These are phyloP conservation scores for Sporothrix inflata DNA, from an alignment of 2,329 filamentous ascomycete species.

Conservation along the genomic window DNA sequence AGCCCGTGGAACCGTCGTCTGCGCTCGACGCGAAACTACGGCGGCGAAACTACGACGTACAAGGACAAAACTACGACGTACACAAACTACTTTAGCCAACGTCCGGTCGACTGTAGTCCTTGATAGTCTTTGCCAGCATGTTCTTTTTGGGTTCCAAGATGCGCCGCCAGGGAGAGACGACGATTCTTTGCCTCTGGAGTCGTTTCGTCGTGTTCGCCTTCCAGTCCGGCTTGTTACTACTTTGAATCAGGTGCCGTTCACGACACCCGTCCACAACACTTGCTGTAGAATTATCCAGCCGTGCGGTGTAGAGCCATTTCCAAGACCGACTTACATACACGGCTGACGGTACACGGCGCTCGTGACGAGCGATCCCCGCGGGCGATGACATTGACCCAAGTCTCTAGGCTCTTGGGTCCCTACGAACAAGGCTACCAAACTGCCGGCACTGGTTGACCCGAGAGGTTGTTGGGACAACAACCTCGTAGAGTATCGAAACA, in stretches of 20 bases:
- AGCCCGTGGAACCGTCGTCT: background rate
- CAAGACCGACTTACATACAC: background rate
- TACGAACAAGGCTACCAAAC: background rate
- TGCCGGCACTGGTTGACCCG: background rate
- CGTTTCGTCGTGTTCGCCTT: background rate
- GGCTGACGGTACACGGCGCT: background rate
- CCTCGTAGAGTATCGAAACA: background rate
- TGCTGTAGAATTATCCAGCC: background rate
- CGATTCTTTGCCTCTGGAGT: background rate
- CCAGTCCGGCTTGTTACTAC: background rate
- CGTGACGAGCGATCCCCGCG: background rate
- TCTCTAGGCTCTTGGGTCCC: background rate
- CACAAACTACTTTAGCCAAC: background rate
- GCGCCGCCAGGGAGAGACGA: conserved; percentile 2
- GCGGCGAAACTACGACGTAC: background rate
- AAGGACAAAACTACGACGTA: background rate
- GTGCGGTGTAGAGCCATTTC: too few species aligned
- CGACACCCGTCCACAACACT: background rate
- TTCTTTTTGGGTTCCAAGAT: conserved; percentile 11
- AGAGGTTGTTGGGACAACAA: background rate
- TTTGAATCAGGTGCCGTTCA: background rate
- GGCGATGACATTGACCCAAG: background rate
- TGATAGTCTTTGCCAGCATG: background rate
- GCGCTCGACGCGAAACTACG: background rate
- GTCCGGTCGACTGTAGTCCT: background rate